Evolutionary conservation across 768 basidiomycete species (phyloP), one percentile per base, ranked within the genome.

Genomic region (Favolaschia claudopus): DNA sequence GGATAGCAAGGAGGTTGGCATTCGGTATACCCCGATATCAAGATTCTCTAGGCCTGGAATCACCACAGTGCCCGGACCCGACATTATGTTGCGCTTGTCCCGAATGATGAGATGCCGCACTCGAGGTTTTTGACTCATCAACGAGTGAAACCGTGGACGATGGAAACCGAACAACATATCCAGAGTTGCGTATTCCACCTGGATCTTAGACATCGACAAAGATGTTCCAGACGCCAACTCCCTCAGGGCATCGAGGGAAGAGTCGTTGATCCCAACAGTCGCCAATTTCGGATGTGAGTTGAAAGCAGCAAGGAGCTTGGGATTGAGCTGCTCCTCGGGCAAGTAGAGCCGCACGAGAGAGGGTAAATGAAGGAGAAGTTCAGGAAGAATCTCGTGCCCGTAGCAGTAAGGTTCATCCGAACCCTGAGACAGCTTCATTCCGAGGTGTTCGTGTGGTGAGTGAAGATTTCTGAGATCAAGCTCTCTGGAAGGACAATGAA

Each of bases 151-250:
- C 27, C 19, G 28, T 14, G 44, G 28, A 24, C 15, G 33, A n/a
- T n/a, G 24, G 20, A 2, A 38, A 39, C 7, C 38, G 32, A 19
- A 32, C 37, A n/a, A 5, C 2, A 14, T 12, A 39, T 19, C 32
- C 6, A 47, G 25, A 2, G 3, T 5, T 17, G 45, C 34, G 9
- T 19, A 31, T 15, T 39, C 0, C 1, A 55, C 27, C 14, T 34
- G 54, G 10, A 55, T 55, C 24, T 55, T 55, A 2, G 54, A 55
- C 7, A 55, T 5, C 2, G 54, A 22, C 7, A 47, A 37, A 39
- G 45, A 33, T 22, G 39, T 43, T 32, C 39, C 46, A 6, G 54
- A 31, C 5, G 24, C 19, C 36, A 40, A 40, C 3, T 4, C 33
- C 9, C 24, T 17, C 28, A 51, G 50, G 22, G n/a, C 8, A 15